These are phyloP conservation scores for Exserohilum rostratum DNA, from an alignment of 2,329 filamentous ascomycete genomes.

Conservation along the genomic window DNA sequence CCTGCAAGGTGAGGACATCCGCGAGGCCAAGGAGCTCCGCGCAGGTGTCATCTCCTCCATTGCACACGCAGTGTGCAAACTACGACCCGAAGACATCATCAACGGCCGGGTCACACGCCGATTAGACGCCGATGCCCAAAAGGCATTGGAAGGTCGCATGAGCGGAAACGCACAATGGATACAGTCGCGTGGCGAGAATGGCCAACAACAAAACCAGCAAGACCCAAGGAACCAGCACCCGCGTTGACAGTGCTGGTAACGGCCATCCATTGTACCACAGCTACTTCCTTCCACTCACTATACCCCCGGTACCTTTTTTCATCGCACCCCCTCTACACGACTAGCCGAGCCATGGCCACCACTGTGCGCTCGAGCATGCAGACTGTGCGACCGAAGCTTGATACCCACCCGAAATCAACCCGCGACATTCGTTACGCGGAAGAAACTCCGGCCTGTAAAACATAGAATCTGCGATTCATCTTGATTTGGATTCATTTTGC, in stretches of 20 bases:
- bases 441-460: slow-evolving; percentile 38
- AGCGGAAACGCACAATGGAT: slow-evolving; percentile 49
- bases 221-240: slow-evolving; percentile 48
- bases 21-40: slow-evolving; percentile 76
- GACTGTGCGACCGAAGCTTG: slow-evolving; percentile 17
- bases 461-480: slow-evolving; percentile 37
- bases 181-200: slow-evolving; percentile 44
- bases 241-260: slow-evolving; percentile 33
- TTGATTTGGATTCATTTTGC: slow-evolving; percentile 30
- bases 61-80: slow-evolving; percentile 72
- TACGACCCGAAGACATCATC: slow-evolving; percentile 60
- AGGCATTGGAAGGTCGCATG: slow-evolving; percentile 54
- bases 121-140: slow-evolving; percentile 54
- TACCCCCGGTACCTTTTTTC: slow-evolving; percentile 4
- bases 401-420: slow-evolving; percentile 19
- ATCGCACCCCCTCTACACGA: slow-evolving; percentile 15
- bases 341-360: slow-evolving; percentile 23
- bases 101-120: slow-evolving; percentile 36
- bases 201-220: slow-evolving; percentile 45
- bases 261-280: background rate
- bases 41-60: slow-evolving; percentile 76
- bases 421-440: slow-evolving; percentile 28
- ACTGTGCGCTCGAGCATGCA: slow-evolving; percentile 20
- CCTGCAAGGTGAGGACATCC: slow-evolving; percentile 78
- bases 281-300: slow-evolving; percentile 13